Base-by-base conservation (phyloP, 169 alveolate genomes). In the Cystoisospora suis region DNA sequence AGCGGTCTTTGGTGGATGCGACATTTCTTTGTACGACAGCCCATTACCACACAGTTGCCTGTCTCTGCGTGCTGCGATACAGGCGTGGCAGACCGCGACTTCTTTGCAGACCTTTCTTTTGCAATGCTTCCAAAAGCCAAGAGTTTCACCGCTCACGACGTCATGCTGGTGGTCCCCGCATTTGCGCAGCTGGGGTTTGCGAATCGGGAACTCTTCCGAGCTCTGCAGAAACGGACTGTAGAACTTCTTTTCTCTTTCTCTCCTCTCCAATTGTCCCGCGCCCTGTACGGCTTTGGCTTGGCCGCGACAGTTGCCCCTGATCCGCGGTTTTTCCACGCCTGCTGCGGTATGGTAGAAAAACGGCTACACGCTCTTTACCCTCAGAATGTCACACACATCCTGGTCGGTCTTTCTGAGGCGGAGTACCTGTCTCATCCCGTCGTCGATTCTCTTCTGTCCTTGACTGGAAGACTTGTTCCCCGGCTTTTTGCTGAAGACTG, bases 401-500 rank as follows among this genome's bases (percentile, higher is more conserved):
- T 89, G 36, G 87, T 81, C 72, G 93, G 93, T 40, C 90, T 89
- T 7, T 81, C 81, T 6, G 93, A 89, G 47, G 90, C 90, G 29
- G 93, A 80, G 80, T 89, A 89, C 77, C 86, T 89, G n/a, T 79
- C 86, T 27, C 93, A 89, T 58, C 93, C 87, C 7, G 90, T 27
- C 6, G 93, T 81, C 34, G 87, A 86, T 9, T 65, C 0, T 58
- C 87, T 89, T 45, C 87, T 89, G 87, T 34, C 38, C 44, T n/a
- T 27, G n/a, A 12, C 42, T 56, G 83, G 34, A 6, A 34, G 32
- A 17, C 36, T 72, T 36, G 20, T 38, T 46, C 83, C 83, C 53
- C 36, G 58, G 32, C 47, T 89, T 12, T 89, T 61, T 47, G 93
- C 93, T 1, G 93, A 89, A 38, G 93, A 89, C 83, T 80, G 90